Evolutionary conservation across 2,329 filamentous ascomycete species (phyloP).

Genomic region (Fusarium nelsonii): DNA sequence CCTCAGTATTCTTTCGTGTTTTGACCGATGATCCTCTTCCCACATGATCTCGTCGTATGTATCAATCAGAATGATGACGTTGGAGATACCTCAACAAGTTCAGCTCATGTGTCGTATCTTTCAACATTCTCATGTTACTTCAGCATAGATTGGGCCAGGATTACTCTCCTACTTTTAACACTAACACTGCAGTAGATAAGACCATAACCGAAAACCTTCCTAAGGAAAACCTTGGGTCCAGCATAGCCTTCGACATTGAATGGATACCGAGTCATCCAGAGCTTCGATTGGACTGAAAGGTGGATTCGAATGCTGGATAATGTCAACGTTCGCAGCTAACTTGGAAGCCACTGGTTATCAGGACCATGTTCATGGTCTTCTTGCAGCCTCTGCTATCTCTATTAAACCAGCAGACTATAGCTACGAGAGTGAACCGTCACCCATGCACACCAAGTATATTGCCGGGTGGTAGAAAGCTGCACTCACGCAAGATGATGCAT

Average conservation of each 20-base stretch:
- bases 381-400: constrained; percentile 14
- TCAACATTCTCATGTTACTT: background rate
- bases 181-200: background rate
- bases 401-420: constrained; percentile 12
- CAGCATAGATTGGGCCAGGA: constrained; percentile 12
- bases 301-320: constrained; percentile 19
- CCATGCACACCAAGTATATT: constrained; percentile 15
- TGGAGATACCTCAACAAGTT: constrained; percentile 12
- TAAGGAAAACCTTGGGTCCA: background rate
- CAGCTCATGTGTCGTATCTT: constrained; percentile 19
- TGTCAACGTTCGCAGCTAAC: constrained; percentile 15
- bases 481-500: background rate
- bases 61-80: constrained; percentile 10
- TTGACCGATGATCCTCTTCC: constrained; percentile 4
- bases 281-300: constrained; percentile 3
- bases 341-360: constrained; percentile 14
- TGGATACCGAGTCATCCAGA: constrained; percentile 1
- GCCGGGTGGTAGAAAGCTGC: constrained; percentile 2
- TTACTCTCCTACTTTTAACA: constrained; percentile 9
- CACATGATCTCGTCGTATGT: background rate
- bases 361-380: constrained; percentile 18
- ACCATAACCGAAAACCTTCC: background rate
- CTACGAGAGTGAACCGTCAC: constrained; percentile 4
- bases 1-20: constrained; percentile 4
- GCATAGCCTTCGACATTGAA: background rate